Evolutionary conservation across 345 rosid genomes (phyloP), one percentile per base, ranked within the genome.

Genomic region (Leavenworthia alabamica): DNA sequence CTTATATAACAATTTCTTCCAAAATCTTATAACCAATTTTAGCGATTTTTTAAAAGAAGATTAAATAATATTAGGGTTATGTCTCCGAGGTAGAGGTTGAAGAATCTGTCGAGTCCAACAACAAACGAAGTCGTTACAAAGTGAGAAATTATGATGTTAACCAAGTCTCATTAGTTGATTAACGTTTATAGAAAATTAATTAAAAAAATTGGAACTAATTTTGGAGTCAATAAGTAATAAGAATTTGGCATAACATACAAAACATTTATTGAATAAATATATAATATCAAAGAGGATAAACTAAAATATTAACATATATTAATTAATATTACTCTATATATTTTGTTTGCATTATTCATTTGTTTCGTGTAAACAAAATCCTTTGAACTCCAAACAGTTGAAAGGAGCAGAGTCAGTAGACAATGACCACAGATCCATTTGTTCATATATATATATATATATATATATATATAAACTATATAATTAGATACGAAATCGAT

Each of bases 341-440:
- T 15, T 3, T 17, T 31, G n/a, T 31, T 9, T 52, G 41, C 10
- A 31, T 24, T 61, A 44, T 45, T 61, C 28, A 43, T 53, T 13
- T 46, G 56, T 44, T 44, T 36, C 56, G 57, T 54, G 62, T 28
- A 61, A 53, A 45, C 62, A 20, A 69, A 44, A 26, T 17, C 42
- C 42, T 36, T 55, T 69, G 73, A 69, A 44, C 51, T 37, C 63
- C 28, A 69, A 69, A 69, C 43, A 69, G 68, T 69, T 69, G 56
- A 44, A 60, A 52, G 26, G 53, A 35, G 68, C 50, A 52, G 55
- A 52, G 48, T 68, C 67, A 60, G 40, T 47, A 44, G 44, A 61
- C 36, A 62, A 61, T 22, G 23, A 26, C 61, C 67, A 60, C 16
- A 32, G 59, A 50, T 50, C 59, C 19, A 11, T 51, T 60, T 19